Conservation (phyloP, 805 yeast species). For the Lipomyces kockii region DNA sequence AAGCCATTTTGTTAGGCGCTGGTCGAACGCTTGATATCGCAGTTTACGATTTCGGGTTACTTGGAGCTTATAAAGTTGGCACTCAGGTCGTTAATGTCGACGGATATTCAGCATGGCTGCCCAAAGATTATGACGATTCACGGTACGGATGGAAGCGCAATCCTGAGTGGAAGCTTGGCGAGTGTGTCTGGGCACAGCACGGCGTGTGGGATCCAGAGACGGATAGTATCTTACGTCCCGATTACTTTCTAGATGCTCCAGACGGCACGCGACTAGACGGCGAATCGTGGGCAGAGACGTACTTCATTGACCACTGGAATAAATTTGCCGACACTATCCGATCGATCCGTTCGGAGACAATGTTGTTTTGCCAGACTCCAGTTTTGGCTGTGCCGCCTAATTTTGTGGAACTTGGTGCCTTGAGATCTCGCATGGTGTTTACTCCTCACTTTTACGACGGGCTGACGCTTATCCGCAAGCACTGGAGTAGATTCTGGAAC, state of each 20-base stretch:
- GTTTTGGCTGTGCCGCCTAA: conserved; percentile 78
- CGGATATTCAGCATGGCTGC: conserved; percentile 73
- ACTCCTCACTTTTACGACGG: conserved; percentile 97
- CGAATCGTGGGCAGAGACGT: conserved; percentile 63
- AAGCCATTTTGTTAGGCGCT: conserved; percentile 75
- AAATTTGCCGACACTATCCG: conserved; percentile 58
- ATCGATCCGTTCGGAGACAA: conserved; percentile 49
- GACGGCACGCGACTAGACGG: conserved; percentile 50
- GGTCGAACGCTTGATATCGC: conserved; percentile 75
- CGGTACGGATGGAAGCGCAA: conserved; percentile 74
- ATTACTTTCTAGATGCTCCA: conserved; percentile 57
- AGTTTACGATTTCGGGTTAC: conserved; percentile 65
- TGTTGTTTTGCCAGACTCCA: conserved; percentile 78
- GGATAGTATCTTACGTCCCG: conserved; percentile 50
- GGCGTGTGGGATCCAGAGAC: conserved; percentile 69
- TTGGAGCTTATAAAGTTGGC: conserved; percentile 77
- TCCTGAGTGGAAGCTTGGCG: conserved; percentile 68
- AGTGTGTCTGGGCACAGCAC: conserved; percentile 79
- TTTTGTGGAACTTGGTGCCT: conserved; percentile 55
- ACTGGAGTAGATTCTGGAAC: conserved; percentile 81
- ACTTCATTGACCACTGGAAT: conserved; percentile 66
- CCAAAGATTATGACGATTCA: conserved; percentile 57
- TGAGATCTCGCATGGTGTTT: conserved; percentile 69
- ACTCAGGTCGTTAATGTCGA: conserved; percentile 63
- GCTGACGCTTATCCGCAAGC: conserved; percentile 85